Conservation (phyloP, 2,329 filamentous ascomycete genomes). For the Colletotrichum godetiae region DNA sequence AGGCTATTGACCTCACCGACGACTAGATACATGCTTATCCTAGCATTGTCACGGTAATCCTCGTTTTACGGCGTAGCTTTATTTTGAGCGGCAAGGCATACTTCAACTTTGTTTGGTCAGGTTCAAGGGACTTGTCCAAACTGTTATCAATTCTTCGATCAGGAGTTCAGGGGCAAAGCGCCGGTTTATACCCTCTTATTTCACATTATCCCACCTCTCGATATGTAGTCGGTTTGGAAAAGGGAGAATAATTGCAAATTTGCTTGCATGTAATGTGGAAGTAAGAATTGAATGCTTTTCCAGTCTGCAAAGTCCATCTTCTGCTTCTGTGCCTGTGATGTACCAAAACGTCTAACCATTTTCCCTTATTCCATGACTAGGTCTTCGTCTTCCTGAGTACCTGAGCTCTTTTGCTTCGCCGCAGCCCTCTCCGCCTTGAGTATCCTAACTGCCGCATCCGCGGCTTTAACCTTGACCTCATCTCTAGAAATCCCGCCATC, state of each 20-base stretch:
- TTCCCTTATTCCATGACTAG: not conserved
- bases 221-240: too few species aligned
- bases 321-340: not conserved
- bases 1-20: conserved; percentile 37
- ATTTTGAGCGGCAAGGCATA: not conserved
- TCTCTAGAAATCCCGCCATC: conserved; percentile 57
- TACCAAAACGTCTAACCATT: not conserved
- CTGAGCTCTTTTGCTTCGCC: not conserved
- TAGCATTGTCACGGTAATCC: too few species aligned
- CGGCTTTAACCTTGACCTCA: conserved; percentile 67
- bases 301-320: not conserved
- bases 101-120: not conserved
- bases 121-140: too few species aligned
- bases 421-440: conserved; percentile 40
- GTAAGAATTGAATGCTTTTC: not conserved
- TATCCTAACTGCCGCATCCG: conserved; percentile 58
- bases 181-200: conserved; percentile 20
- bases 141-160: not conserved
- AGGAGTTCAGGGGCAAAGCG: conserved; percentile 16
- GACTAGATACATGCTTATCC: conserved; percentile 7
- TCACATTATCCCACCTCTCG: not conserved
- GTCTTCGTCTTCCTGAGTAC: not conserved
- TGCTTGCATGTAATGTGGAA: not conserved
- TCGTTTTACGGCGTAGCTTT: not conserved
- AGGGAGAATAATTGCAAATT: not conserved